Evolutionary conservation across 139 green algal species (phyloP).

Genomic region (Micractinium sp.): DNA sequence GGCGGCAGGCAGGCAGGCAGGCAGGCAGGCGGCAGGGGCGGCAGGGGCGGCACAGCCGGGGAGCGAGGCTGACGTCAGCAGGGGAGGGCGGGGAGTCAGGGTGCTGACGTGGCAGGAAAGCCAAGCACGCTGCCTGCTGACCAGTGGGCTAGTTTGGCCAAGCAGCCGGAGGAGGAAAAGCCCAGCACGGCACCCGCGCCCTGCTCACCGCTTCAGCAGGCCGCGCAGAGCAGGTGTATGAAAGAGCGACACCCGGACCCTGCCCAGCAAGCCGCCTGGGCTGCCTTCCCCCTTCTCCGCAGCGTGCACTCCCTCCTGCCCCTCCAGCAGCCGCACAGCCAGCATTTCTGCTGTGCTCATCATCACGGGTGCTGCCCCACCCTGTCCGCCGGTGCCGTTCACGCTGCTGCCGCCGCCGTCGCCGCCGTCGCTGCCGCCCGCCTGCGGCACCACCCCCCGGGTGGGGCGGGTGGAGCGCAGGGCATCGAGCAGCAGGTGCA

Average conservation of each 20-base stretch:
- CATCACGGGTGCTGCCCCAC: neutral
- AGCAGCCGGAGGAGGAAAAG: no score
- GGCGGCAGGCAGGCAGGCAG: no score
- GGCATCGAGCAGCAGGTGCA: slow-evolving; percentile 45
- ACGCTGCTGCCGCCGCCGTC: neutral
- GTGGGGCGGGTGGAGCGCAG: slow-evolving; percentile 37
- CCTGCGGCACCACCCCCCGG: neutral
- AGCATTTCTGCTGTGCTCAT: slow-evolving; percentile 46
- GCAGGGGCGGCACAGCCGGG: no score
- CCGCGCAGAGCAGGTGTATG: slow-evolving; percentile 43
- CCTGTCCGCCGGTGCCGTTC: no score
- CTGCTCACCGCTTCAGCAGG: slow-evolving; percentile 35
- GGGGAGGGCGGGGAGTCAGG: no score
- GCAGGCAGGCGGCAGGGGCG: neutral
- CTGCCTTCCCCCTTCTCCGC: no score
- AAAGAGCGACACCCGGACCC: slow-evolving; percentile 34
- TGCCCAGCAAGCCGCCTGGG: no score
- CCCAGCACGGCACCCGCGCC: neutral
- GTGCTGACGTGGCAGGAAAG: no score
- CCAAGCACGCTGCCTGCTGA: no score
- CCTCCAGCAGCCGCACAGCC: slow-evolving; percentile 19
- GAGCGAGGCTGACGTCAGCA: no score
- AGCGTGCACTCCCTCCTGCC: neutral
- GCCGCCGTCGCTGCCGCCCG: neutral
- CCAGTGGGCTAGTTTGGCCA: no score